These are phyloP conservation scores for Darksidea phi DNA, from an alignment of 495 filamentous ascomycete species.

Conservation along the genomic window DNA sequence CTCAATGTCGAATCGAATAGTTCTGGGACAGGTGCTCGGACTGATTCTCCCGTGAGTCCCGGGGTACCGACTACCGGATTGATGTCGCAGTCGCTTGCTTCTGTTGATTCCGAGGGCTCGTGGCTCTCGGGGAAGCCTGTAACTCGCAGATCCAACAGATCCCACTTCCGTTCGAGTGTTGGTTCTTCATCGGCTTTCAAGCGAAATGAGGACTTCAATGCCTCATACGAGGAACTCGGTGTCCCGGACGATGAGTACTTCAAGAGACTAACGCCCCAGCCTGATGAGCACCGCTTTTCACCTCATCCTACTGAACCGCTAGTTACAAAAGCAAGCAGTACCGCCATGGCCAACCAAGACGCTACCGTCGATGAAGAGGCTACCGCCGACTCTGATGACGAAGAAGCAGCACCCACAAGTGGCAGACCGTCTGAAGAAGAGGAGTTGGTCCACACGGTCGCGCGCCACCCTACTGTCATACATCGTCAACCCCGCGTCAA, in stretches of 20 bases:
- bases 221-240: constrained; percentile 60
- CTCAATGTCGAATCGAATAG: constrained; percentile 13
- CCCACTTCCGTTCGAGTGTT: constrained; percentile 31
- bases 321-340: constrained; percentile 43
- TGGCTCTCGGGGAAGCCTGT: constrained; percentile 79
- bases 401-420: constrained; percentile 27
- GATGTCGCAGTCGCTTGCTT: constrained; percentile 73
- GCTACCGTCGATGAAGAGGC: constrained; percentile 34
- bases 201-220: constrained; percentile 45
- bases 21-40: constrained; percentile 18
- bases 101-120: constrained; percentile 85
- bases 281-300: constrained; percentile 37
- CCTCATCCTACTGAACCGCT: constrained; percentile 28
- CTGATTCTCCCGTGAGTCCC: constrained; percentile 42
- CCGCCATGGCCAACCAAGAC: constrained; percentile 42
- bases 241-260: constrained; percentile 66
- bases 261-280: constrained; percentile 53
- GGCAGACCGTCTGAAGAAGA: constrained; percentile 21
- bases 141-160: constrained; percentile 52
- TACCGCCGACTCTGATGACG: constrained; percentile 40
- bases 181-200: constrained; percentile 18
- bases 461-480: constrained; percentile 59
- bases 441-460: constrained; percentile 50
- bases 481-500: constrained; percentile 56
- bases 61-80: constrained; percentile 40